phyloP scores from a whole-genome alignment of 257 asterid genomes.

The Solanum tacnaense region DNA sequence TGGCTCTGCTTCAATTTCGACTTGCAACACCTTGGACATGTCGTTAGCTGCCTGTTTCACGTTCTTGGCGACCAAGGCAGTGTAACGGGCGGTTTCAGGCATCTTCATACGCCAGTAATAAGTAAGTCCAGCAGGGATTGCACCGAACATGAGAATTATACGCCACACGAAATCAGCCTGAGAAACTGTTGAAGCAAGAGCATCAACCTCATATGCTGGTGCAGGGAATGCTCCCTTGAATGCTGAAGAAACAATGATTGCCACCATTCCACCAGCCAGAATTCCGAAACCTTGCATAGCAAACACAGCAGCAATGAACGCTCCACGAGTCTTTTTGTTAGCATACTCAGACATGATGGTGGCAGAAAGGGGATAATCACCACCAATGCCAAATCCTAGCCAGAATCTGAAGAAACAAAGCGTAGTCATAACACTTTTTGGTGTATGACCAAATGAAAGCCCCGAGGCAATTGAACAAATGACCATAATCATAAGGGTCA shows the following conservation, averaged over 20 bases:
- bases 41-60: slow-evolving; percentile 28
- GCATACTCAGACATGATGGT: slow-evolving; percentile 37
- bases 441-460: slow-evolving; percentile 19
- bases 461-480: slow-evolving; percentile 25
- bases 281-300: slow-evolving; percentile 37
- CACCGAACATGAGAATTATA: slow-evolving; percentile 31
- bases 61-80: slow-evolving; percentile 27
- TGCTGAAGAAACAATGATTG: slow-evolving; percentile 12
- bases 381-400: slow-evolving; percentile 36
- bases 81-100: slow-evolving; percentile 46
- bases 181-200: slow-evolving; percentile 13
- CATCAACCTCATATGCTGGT: slow-evolving; percentile 4
- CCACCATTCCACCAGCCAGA: slow-evolving; percentile 18
- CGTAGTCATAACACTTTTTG: slow-evolving; percentile 19
- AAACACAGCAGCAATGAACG: slow-evolving; percentile 29
- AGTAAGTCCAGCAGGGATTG: slow-evolving; percentile 27
- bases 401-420: slow-evolving; percentile 30
- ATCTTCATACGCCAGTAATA: slow-evolving; percentile 46
- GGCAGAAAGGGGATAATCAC: slow-evolving; percentile 37
- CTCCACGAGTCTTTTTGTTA: slow-evolving; percentile 29
- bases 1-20: slow-evolving; percentile 25
- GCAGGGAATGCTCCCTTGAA: slow-evolving; percentile 3
- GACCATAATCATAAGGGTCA: slow-evolving; percentile 25
- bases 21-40: slow-evolving; percentile 25
- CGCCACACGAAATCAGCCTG: slow-evolving; percentile 34